Evolutionary conservation across 805 yeast species (phyloP), one percentile per base, ranked within the genome.

Genomic region (Spathaspora girioi): DNA sequence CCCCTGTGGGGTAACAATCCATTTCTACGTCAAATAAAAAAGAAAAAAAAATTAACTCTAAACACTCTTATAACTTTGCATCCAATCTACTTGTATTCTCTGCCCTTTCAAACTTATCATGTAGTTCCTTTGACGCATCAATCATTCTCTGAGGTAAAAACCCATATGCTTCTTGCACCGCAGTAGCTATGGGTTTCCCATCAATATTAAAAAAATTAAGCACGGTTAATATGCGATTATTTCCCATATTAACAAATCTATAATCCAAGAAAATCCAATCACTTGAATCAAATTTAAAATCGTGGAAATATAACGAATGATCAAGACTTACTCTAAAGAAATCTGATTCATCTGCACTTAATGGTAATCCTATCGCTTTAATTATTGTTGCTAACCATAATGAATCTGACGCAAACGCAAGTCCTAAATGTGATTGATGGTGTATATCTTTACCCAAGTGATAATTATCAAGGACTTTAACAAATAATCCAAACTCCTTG

Each of bases 251-350:
- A 38, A 56, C 49, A 49, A 69, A 72, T 44, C 57, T 56, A 56
- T 61, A 70, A 53, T 69, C 75, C 52, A 70, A 46, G 49, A 63
- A 72, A 56, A 71, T 47, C 71, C 71, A 72, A 35, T 63, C 56
- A 35, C 70, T 66, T 1, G 74, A 67, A 51, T 70, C 71, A 43
- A 65, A 71, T 44, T 71, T 64, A 3, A 47, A 57, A 50, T 71
- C 76, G 54, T 72, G 76, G 57, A 64, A 65, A 52, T 56, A 67
- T 7, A 72, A 59, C 3, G 69, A 46, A 52, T 72, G 77, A 54
- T 72, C 77, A 47, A 72, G 61, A 40, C 71, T 65, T 1, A 69
- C 75, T 40, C 76, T 59, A 59, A 72, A 72, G 51, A 66, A 70
- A 18, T 59, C 43, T n/a, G 51, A 49, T 29, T 55, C 50, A 12